A percentile compares a stretch with the other conserved stretches of the same genome.
Conservation (phyloP, 148 eudicot genomes). For the Beta vulgaris region DNA sequence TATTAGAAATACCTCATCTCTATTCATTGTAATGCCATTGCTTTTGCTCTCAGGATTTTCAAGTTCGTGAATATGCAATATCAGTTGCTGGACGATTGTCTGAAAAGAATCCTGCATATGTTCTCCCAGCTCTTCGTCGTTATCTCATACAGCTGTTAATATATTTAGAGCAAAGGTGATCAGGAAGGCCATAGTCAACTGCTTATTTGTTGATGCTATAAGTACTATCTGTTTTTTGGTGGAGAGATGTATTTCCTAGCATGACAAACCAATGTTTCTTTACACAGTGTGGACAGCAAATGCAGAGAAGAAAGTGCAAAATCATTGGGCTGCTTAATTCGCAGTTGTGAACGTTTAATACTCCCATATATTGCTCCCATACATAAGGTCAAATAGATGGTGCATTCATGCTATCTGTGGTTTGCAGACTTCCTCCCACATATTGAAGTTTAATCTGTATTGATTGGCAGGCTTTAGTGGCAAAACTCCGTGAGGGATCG, state of each 20-base stretch:
- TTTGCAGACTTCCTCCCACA: background rate
- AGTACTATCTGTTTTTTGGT: background rate
- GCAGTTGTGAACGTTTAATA: slow-evolving; percentile 84
- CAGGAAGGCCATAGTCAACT: background rate
- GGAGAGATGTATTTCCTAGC: background rate
- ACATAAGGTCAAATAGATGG: slow-evolving; percentile 62
- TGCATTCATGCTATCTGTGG: background rate
- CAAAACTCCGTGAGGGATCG: slow-evolving; percentile 80
- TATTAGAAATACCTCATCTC: too few species aligned
- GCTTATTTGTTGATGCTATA: background rate
- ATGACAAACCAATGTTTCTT: slow-evolving; percentile 9
- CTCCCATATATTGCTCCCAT: slow-evolving; percentile 96
- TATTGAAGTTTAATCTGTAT: background rate
- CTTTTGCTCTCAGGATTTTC: slow-evolving; percentile 60
- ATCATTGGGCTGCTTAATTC: slow-evolving; percentile 87
- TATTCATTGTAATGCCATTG: background rate
- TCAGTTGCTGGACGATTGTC: slow-evolving; percentile 89
- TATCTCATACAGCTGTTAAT: slow-evolving; percentile 88
- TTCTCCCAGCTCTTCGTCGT: slow-evolving; percentile 97
- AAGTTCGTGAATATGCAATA: slow-evolving; percentile 82
- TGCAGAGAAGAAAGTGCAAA: slow-evolving; percentile 99
- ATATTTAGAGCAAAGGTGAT: slow-evolving; percentile 84
- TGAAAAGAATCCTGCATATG: slow-evolving; percentile 99
- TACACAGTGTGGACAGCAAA: slow-evolving; percentile 81
- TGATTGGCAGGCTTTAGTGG: slow-evolving; percentile 71